Base-by-base conservation (phyloP, 2,329 filamentous ascomycete genomes). In the Monilinia laxa region DNA sequence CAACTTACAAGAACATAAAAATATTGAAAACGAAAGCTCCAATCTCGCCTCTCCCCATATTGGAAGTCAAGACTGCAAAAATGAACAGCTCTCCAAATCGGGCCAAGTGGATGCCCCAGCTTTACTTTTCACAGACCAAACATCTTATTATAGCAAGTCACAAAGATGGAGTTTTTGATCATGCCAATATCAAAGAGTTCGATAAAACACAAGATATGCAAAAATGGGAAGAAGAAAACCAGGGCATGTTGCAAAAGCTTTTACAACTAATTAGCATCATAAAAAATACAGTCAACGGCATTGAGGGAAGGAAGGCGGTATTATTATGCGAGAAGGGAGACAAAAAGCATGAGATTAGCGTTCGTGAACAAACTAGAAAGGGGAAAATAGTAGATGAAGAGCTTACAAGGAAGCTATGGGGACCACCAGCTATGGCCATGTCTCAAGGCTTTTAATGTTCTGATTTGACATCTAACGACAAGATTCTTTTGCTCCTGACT, bases 111-210 rank as follows among this genome's bases (percentile, higher is more conserved):
- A 70, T 66, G 31, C 72, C 73, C 14, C 73, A 74, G 31, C 69
- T 73, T 11, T 75, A 72, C 68, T 70, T 74, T 62, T 70, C 71
- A 2, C 68, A 72, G 31, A 74, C 71, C 10, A 68, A 68, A 14
- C 62, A 67, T 38, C 65, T 75, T 4, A 67, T 70, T 52, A 45
- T 68, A 25, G 72, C 65, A 2, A 64, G 59, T 35, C 72, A 75
- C 51, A 57, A 66, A 9, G 31, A 65, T 2, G 73, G 73, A 25
- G 53, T 47, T 16, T 70, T 74, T 12, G 40, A 62, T 3, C 47
- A 69, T 28, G 18, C 55, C 12, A 31, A 64, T 51, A 67, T 64
- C 67, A 67, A 40, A 7, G 64, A 64, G 16, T 25, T 53, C 4
- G 56, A 70, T 35, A n/a, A 47, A 55, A 55, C 31, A 14, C 35